These are phyloP conservation scores for Diaporthe batatas DNA, from an alignment of 2,329 filamentous ascomycete species.

Conservation along the genomic window DNA sequence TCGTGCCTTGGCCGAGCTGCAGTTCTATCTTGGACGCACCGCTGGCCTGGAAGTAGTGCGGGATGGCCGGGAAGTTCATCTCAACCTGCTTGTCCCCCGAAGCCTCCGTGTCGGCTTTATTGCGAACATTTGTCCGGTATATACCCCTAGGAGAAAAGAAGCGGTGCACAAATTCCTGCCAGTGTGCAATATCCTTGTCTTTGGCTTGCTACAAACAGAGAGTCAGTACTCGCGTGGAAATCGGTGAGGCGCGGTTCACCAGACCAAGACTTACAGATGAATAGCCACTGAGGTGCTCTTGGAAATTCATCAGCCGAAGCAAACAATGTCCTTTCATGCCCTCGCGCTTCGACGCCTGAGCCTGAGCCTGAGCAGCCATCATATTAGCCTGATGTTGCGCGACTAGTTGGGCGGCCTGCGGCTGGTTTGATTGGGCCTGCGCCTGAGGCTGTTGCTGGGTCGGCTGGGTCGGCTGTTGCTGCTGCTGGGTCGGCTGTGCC, in stretches of 20 bases:
- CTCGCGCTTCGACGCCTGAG: slow-evolving; percentile 64
- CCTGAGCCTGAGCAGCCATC: slow-evolving; percentile 52
- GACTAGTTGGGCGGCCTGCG: slow-evolving; percentile 53
- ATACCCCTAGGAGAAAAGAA: slow-evolving; percentile 86
- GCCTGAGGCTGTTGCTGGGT: slow-evolving; percentile 56
- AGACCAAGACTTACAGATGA: slow-evolving; percentile 58
- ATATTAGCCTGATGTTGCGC: slow-evolving; percentile 51
- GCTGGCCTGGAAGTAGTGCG: slow-evolving; percentile 90
- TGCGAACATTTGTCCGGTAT: slow-evolving; percentile 65
- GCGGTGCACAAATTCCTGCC: slow-evolving; percentile 81
- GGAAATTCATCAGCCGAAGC: slow-evolving; percentile 72
- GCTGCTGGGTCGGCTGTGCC: slow-evolving; percentile 59
- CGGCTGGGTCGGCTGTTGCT: slow-evolving; percentile 56
- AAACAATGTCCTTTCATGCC: slow-evolving; percentile 69
- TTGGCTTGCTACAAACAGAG: slow-evolving; percentile 61
- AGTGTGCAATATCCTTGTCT: slow-evolving; percentile 77
- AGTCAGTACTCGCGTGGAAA: background rate
- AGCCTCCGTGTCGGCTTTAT: slow-evolving; percentile 38
- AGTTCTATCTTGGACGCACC: slow-evolving; percentile 90
- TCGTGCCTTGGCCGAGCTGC: slow-evolving; percentile 77
- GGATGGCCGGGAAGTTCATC: slow-evolving; percentile 83
- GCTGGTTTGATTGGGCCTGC: slow-evolving; percentile 57
- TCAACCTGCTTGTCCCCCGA: slow-evolving; percentile 82
- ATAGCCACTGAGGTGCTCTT: slow-evolving; percentile 71
- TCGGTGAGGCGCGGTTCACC: background rate